Evolutionary conservation across 805 yeast genomes (phyloP), one percentile per base, ranked within the genome.

Genomic region (Starmerella bacillaris): DNA sequence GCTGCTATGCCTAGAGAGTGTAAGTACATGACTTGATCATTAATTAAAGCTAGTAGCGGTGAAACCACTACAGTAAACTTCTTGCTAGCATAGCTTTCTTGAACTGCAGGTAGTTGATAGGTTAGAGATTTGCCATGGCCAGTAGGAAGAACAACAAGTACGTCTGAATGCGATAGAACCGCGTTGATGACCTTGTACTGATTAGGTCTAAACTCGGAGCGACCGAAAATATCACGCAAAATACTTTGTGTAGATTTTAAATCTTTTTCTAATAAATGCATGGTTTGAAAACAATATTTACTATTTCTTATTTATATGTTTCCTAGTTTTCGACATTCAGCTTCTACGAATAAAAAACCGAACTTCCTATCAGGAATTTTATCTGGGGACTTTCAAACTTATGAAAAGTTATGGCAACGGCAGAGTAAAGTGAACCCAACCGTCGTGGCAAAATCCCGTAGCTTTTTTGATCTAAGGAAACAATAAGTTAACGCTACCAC

Each of bases 61-160:
- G 95, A 83, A 4, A 89, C 70, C 2, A 89, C 98, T 24, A 89
- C 57, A 0, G 93, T 78, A 24, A 57, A 64, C 1, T 94, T 94
- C 2, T 15, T 21, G 4, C 19, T 24, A 9, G 14, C n/a, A 2
- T 73, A 63, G 30, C 64, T 18, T 40, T 40, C 64, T 1, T 82
- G 72, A 24, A 83, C 61, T 0, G 98, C 94, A 0, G 98, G 96
- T 20, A 89, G 61, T 56, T 89, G 98, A 55, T 82, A 89, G 49
- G 96, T 86, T 18, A 89, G 58, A 0, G 96, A 86, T 51, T 89
- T 89, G 36, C 98, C 98, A 38, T 95, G 95, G 29, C 98, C 98
- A 1, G 98, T 89, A 0, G 98, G 98, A 84, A 89, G 80, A 47
- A 89, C 60, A 2, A 89, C 95, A 58, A 89, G 78, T 0, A 79